phyloP scores from a whole-genome alignment of 73 alveolate species.

The Tetrahymena elliotti region DNA sequence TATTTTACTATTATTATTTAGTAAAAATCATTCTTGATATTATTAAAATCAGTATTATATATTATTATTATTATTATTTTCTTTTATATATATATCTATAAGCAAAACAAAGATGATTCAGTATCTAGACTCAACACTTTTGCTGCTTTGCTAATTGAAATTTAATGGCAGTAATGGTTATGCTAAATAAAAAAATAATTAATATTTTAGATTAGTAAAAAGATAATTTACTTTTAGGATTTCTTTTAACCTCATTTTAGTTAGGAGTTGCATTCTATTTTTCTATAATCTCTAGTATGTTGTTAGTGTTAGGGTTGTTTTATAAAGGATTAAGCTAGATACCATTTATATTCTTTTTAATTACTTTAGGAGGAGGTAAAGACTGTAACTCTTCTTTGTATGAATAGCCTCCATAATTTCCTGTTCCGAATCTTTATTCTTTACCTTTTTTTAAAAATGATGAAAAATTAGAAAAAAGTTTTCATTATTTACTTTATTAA shows the following conservation, averaged over 20 bases:
- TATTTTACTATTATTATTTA: background rate
- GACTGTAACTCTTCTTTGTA: background rate
- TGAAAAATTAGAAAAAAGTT: background rate
- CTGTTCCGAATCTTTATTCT: background rate
- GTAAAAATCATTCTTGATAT: background rate
- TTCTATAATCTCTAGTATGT: background rate
- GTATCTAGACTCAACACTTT: background rate
- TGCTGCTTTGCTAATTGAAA: background rate
- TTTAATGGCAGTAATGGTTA: background rate
- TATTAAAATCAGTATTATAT: background rate
- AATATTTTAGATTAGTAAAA: background rate
- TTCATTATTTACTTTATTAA: background rate
- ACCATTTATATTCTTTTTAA: background rate
- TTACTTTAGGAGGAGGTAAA: background rate
- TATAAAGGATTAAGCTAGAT: background rate
- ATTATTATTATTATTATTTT: too few relatives aligned
- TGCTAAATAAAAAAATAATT: background rate
- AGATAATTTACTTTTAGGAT: background rate
- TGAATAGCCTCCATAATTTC: background rate
- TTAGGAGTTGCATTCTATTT: background rate
- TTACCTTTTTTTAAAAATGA: background rate
- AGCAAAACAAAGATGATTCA: background rate
- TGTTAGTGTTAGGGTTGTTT: background rate
- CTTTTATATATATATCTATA: too few relatives aligned
- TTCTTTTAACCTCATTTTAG: background rate